phyloP scores from a whole-genome alignment of 2,329 filamentous ascomycete genomes.

The Penicillium verrucosum region DNA sequence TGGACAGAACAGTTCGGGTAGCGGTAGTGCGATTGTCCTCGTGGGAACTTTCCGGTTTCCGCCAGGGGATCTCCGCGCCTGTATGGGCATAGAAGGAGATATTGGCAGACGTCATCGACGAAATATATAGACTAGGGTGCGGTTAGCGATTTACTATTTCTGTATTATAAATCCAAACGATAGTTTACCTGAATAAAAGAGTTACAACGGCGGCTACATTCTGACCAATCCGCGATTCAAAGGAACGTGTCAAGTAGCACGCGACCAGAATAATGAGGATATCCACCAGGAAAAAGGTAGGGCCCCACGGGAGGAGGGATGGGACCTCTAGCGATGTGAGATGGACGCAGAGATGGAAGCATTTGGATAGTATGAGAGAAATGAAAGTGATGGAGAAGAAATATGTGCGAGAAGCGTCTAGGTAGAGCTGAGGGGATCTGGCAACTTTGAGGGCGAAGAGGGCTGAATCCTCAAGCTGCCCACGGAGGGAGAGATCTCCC shows the following conservation, averaged over 20 bases:
- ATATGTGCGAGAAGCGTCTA: conserved; percentile 9
- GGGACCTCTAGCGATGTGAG: neutral
- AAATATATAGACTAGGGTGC: conserved; percentile 9
- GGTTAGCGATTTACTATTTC: conserved; percentile 1
- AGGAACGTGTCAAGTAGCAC: conserved; percentile 10
- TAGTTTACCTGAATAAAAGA: conserved; percentile 10
- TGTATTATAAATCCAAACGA: no score
- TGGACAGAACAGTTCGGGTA: conserved; percentile 13
- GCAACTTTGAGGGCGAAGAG: conserved; percentile 5
- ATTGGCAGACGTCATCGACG: conserved; percentile 18
- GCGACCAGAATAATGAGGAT: conserved; percentile 14
- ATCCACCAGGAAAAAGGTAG: conserved; percentile 15
- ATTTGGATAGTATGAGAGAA: conserved; percentile 11
- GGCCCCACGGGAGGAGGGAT: conserved; percentile 10
- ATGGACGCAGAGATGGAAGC: conserved; percentile 11
- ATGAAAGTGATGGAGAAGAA: conserved; percentile 16
- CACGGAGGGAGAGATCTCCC: neutral
- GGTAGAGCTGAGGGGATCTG: conserved; percentile 8
- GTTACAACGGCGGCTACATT: conserved; percentile 8
- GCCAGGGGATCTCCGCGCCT: conserved; percentile 25
- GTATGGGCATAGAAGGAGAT: conserved; percentile 21
- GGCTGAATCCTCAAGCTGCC: neutral
- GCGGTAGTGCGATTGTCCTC: conserved; percentile 3
- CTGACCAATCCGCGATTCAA: conserved; percentile 2
- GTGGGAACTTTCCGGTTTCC: conserved; percentile 12